Conservation (phyloP, 2,329 filamentous ascomycete species). For the Alternaria ventricosa region DNA sequence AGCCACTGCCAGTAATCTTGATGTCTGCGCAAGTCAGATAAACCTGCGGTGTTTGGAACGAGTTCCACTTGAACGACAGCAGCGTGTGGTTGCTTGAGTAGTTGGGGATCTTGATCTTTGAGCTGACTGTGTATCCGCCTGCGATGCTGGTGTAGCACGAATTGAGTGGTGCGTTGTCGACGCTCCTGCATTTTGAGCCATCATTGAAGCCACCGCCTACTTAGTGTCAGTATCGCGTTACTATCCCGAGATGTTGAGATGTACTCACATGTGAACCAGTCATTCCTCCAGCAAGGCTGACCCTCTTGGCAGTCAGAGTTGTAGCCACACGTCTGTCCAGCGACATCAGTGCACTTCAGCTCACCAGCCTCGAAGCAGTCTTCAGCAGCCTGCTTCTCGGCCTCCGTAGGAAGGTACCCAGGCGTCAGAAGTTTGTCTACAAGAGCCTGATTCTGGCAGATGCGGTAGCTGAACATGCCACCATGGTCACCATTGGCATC, state of each 20-base stretch:
- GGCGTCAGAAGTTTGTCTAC: conserved; percentile 42
- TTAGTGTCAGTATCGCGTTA: background rate
- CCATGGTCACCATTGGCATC: conserved; percentile 46
- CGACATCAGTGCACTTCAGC: conserved; percentile 42
- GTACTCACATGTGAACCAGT: conserved; percentile 42
- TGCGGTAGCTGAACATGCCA: conserved; percentile 45
- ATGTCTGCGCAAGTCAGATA: conserved; percentile 45
- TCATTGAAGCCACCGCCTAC: conserved; percentile 35
- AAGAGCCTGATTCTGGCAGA: conserved; percentile 41
- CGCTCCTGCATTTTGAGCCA: conserved; percentile 33
- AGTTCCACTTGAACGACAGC: conserved; percentile 43
- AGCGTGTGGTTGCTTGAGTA: conserved; percentile 42
- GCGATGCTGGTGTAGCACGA: conserved; percentile 45
- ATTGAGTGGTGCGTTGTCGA: conserved; percentile 41
- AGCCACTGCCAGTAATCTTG: conserved; percentile 30
- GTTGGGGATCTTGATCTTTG: conserved; percentile 43
- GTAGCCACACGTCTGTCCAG: conserved; percentile 38
- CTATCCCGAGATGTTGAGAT: background rate
- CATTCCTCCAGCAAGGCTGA: conserved; percentile 42
- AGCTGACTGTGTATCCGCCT: conserved; percentile 43
- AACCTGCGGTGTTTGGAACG: conserved; percentile 43
- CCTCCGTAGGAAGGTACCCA: conserved; percentile 40
- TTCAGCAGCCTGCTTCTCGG: conserved; percentile 44
- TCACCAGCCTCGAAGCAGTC: conserved; percentile 38
- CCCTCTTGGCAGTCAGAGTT: conserved; percentile 39